Conservation (phyloP, 495 filamentous ascomycete genomes). For the Penicillium ochrochloron region DNA sequence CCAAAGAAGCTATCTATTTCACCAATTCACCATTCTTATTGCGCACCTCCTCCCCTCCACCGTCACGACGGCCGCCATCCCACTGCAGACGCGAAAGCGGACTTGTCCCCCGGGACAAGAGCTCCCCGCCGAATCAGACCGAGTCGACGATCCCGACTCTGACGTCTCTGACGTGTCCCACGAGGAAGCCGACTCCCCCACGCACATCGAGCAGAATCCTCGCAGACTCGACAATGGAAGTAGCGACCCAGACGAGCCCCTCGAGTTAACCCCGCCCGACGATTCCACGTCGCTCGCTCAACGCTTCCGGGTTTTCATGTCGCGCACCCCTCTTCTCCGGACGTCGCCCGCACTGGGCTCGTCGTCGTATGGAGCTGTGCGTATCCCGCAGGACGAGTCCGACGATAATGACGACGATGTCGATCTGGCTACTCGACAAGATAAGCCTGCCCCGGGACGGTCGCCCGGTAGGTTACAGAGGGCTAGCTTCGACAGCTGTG, state of each 20-base stretch:
- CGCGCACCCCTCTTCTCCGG: conserved; percentile 59
- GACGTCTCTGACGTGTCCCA: background rate
- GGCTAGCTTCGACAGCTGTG: conserved; percentile 23
- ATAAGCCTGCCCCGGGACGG: background rate
- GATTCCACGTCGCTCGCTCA: conserved; percentile 24
- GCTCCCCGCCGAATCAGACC: conserved; percentile 32
- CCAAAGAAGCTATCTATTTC: conserved; percentile 13
- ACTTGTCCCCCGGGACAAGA: conserved; percentile 33
- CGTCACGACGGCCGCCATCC: conserved; percentile 28
- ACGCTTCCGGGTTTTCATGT: conserved; percentile 49
- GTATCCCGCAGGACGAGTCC: conserved; percentile 27
- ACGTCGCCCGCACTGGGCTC: conserved; percentile 61
- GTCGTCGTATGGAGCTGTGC: conserved; percentile 62
- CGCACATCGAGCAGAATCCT: background rate
- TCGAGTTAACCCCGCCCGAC: conserved; percentile 21
- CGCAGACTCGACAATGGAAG: conserved; percentile 23
- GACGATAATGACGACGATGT: conserved; percentile 12
- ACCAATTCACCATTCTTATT: no score
- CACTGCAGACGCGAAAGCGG: conserved; percentile 34
- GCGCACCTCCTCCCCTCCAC: conserved; percentile 4
- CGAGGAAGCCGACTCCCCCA: background rate
- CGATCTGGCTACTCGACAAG: background rate
- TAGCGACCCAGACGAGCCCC: conserved; percentile 17
- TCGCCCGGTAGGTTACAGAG: conserved; percentile 1
- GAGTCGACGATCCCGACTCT: conserved; percentile 15